phyloP scores from a whole-genome alignment of 257 asterid species.

The Paraleonurus japonicus region DNA sequence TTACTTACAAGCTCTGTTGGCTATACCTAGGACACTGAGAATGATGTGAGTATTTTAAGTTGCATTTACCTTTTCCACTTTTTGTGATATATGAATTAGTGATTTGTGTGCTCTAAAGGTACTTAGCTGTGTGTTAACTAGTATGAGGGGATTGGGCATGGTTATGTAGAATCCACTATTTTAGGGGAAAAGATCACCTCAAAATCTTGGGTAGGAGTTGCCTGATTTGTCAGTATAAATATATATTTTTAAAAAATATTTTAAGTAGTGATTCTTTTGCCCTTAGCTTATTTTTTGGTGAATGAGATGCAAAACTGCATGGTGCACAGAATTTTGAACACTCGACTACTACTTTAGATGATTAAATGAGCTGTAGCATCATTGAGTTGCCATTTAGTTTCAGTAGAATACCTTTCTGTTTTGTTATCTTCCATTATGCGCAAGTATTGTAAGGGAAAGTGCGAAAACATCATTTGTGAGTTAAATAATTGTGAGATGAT shows the following conservation, averaged over 20 bases:
- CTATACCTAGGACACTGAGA: slow-evolving; percentile 95
- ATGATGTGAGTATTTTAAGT: slow-evolving; percentile 71
- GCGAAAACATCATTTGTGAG: not conserved
- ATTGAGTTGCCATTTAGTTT: not conserved
- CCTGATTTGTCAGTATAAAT: slow-evolving; percentile 1
- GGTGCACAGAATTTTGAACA: not conserved
- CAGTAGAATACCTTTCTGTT: not conserved
- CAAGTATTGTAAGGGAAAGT: not conserved
- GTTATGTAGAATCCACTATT: not conserved
- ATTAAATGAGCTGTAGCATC: not conserved
- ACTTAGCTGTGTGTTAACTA: slow-evolving; percentile 15
- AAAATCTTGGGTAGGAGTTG: slow-evolving; percentile 3
- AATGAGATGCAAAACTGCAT: not conserved
- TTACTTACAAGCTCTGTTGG: slow-evolving; percentile 83
- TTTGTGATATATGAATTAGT: slow-evolving; percentile 11
- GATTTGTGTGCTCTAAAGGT: not conserved
- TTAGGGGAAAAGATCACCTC: not conserved
- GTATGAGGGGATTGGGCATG: not conserved
- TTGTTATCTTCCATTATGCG: not conserved
- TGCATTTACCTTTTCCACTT: slow-evolving; percentile 5
- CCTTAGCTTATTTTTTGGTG: not conserved
- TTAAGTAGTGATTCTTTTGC: not conserved
- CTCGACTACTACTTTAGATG: not conserved
- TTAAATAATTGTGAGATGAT: slow-evolving; percentile 7
- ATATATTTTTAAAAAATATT: too few relatives aligned